Evolutionary conservation across 371 early-diverging fungal genomes (phyloP), one percentile per base, ranked within the genome.

Genomic region (Massospora cicadina): DNA sequence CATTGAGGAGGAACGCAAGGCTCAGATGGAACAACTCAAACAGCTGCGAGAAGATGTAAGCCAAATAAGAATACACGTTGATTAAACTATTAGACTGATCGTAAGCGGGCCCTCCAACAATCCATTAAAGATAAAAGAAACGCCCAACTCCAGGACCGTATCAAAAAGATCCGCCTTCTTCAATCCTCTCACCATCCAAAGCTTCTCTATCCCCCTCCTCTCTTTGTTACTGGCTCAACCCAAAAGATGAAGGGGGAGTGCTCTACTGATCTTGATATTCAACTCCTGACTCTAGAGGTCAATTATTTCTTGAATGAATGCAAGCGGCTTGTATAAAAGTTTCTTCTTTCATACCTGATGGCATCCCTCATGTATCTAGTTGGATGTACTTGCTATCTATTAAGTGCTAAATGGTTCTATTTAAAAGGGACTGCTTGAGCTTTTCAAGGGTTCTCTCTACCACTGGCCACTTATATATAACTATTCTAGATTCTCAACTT

Each of bases 1-100:
- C 65, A 78, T 84, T 27, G 86, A 86, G 28, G 79, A 80, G 7
- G 81, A 81, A 31, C 81, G 90, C 65, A 70, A 71, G 57, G 73
- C 69, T 33, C 88, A 89, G 66, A 75, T 85, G 79, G 74, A 70
- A 0, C 82, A 79, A 43, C 66, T 89, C 33, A 77, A 83, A 12
- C 65, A 75, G 31, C 58, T 88, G 29, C 75, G 88, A 28, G 65
- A 74, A 54, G 80, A 86, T 67, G 76, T 75, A 68, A 66, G 2
- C 29, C 33, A 10, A 10, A 43, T 17, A 10, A 10, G 5, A 43
- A 10, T 43, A 17, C n/a, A 43, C 43, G 5, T 43, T 10, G 17
- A 5, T 43, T 43, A 43, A 43, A 5, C 5, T 43, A 43, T 43
- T 43, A 43, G 43, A 43, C 43, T 43, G 43, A 43, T 43, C 43